Evolutionary conservation across 2,329 filamentous ascomycete genomes (phyloP), one percentile per base, ranked within the genome.

Genomic region (Pestalotiopsis sp.): DNA sequence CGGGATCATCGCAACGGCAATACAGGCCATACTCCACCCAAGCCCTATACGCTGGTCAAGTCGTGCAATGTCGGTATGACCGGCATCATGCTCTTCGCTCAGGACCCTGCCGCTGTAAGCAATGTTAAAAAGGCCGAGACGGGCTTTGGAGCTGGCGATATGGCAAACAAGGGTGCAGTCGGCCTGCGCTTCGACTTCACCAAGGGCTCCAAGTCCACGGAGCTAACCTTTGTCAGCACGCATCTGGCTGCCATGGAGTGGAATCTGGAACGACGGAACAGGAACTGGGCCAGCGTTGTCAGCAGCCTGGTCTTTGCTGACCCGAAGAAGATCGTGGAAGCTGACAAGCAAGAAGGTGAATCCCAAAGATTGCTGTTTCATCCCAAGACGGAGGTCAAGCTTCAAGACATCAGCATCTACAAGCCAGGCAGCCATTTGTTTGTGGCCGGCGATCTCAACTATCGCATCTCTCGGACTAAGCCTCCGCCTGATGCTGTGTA

Each of bases 151-250:
- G 80, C 94, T 1, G 91, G 90, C 68, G 92, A 95, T 64, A 96
- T 97, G 92, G 96, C 94, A 17, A 98, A 98, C 80, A 99, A 99
- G 81, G 96, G 95, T 38, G 95, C 94, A 3, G 92, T 97, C 0
- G 96, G 92, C 0, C 85, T 95, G 70, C 87, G 94, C 41, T 80
- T 96, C 58, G 85, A 89, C 14, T 91, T 93, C 14, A 73, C 73
- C 4, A 81, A 83, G 56, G 78, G 82, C 3, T 77, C 71, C 11
- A 76, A 71, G 63, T 82, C 82, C 4, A 87, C 91, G 31, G 88
- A 93, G 74, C 79, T 98, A 67, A 97, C 94, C 0, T 96, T 98
- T 78, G 91, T 97, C 56, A 90, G 93, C 52, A 93, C 94, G 13
- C 96, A 99, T 80, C 84, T 98, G 68, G 93, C 95, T 0, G 92